Base-by-base conservation (phyloP, 2,329 filamentous ascomycete genomes). In the Diaporthe humulicola region DNA sequence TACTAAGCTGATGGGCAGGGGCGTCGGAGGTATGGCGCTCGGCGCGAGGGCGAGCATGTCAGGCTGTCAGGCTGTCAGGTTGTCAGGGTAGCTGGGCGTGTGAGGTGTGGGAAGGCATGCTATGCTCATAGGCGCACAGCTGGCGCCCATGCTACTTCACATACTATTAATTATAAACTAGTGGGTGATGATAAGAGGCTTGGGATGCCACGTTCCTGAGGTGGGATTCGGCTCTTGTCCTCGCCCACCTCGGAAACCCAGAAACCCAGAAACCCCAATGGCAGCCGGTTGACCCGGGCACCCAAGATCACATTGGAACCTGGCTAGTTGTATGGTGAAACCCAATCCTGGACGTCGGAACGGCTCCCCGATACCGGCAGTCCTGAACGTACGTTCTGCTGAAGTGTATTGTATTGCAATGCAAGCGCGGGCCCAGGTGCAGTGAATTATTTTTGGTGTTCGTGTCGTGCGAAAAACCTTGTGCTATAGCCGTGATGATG, bases 331-430 rank as follows among this genome's bases (percentile, higher is more conserved):
- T 28, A 48, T 58, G 70, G 70, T 60, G 70, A 60, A 58, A 71
- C 57, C 56, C 42, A 54, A 40, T 72, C 58, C 70, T 58, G 56
- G 56, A 45, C 45, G 30, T 50, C 56, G 64, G 64, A 69, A 54
- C 33, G n/a, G 64, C 56, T 61, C 54, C 70, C 70, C 70, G 70
- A 72, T 61, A 67, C 71, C 60, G 64, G 64, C 48, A 69, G 48
- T 69, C 64, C 64, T 69, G 64, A 69, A 28, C 8, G 61, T 38
- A 40, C 45, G 33, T 48, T n/a, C 30, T 40, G 9, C 33, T 15
- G 48, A 25, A 54, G 64, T 40, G 48, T 52, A 40, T 28, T 69
- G 33, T 54, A 54, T 69, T 69, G 60, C 60, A 45, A 64, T 64
- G 58, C 58, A 45, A 45, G 38, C 38, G 25, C 58, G 14, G 58